A percentile compares a stretch with the other conserved stretches of the same genome.
Conservation (phyloP, 495 filamentous ascomycete genomes). For the Lasiosphaeriaceae sp. region DNA sequence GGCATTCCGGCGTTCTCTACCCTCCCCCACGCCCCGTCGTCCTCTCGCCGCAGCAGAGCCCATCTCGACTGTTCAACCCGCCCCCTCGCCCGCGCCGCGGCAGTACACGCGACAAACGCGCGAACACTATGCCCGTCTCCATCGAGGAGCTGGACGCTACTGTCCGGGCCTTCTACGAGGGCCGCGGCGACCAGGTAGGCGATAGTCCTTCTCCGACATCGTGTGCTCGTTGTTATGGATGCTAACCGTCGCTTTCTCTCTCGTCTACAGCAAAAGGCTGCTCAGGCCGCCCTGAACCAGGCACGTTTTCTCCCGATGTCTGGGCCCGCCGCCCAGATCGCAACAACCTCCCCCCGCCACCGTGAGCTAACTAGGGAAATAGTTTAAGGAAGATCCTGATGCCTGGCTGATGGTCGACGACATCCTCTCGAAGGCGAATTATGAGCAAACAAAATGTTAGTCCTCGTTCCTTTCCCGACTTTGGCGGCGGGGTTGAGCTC, state of each 20-base stretch:
- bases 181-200: conserved; percentile 79
- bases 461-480: conserved; percentile 12
- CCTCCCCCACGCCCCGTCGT: neutral
- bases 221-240: conserved; percentile 14
- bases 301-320: conserved; percentile 46
- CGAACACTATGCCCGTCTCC: conserved; percentile 52
- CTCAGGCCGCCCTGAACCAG: conserved; percentile 90
- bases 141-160: conserved; percentile 94
- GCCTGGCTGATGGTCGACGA: conserved; percentile 96
- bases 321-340: neutral
- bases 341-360: neutral
- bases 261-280: conserved; percentile 84
- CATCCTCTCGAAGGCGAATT: conserved; percentile 83
- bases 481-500: neutral
- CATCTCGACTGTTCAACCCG: neutral
- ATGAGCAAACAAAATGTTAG: conserved; percentile 95
- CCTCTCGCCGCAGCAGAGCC: neutral
- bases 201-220: neutral
- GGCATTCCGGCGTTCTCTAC: too few species aligned
- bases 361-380: conserved; percentile 15
- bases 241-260: conserved; percentile 21
- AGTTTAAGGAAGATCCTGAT: conserved; percentile 99
- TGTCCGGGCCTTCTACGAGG: conserved; percentile 95
- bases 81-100: neutral
- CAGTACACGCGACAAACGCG: conserved; percentile 10